These are phyloP conservation scores for Coemansia sp. DNA, from an alignment of 192 early-diverging fungal species.

Conservation along the genomic window DNA sequence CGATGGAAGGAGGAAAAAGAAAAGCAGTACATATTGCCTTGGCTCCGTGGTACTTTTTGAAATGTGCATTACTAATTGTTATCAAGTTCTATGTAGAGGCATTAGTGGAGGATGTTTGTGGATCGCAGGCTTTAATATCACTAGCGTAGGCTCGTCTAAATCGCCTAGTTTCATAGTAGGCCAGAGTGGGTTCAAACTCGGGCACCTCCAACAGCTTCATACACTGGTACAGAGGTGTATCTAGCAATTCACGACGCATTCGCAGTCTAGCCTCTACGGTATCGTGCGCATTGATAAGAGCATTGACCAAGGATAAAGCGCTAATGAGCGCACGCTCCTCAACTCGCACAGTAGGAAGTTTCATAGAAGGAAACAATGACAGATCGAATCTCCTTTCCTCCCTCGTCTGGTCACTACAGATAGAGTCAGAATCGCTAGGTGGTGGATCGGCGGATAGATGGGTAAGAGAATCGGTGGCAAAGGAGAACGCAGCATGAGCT, in stretches of 20 bases:
- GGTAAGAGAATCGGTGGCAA: conserved; percentile 8
- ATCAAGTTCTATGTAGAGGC: background rate
- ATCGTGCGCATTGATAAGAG: conserved; percentile 30
- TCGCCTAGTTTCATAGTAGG: conserved; percentile 18
- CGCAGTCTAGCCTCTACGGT: conserved; percentile 21
- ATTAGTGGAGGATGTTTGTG: background rate
- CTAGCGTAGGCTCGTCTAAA: conserved; percentile 31
- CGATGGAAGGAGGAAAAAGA: background rate
- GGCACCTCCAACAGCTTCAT: conserved; percentile 41
- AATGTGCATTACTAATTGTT: background rate
- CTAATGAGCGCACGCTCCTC: conserved; percentile 25
- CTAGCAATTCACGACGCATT: conserved; percentile 38
- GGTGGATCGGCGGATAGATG: background rate
- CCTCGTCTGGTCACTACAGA: background rate
- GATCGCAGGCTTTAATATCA: conserved; percentile 29
- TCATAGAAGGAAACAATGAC: background rate
- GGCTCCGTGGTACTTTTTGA: background rate
- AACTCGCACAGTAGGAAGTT: background rate
- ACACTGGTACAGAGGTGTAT: conserved; percentile 39
- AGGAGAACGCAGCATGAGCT: conserved; percentile 30
- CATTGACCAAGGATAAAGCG: conserved; percentile 33
- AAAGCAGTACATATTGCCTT: background rate
- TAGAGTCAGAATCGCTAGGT: background rate
- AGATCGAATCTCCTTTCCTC: background rate
- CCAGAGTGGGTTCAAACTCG: conserved; percentile 13